Evolutionary conservation across 345 rosid species (phyloP), one percentile per base, ranked within the genome.

Genomic region (Barbarea vulgaris): DNA sequence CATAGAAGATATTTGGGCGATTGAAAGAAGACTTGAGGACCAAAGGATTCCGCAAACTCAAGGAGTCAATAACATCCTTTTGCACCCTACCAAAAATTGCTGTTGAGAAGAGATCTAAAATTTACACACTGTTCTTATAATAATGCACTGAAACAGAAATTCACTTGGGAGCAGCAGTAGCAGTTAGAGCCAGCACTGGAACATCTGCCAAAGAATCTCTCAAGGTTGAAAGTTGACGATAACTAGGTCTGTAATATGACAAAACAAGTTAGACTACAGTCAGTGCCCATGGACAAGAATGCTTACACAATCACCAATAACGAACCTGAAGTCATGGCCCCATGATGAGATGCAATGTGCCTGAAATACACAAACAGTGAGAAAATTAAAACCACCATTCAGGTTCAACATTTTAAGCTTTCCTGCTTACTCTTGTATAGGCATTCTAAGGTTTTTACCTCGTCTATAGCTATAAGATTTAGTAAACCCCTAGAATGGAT

Each of bases 261-360:
- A 72, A 71, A 44, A 70, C 5, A 64, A 50, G 50, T 71, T 14
- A 58, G 73, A 47, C 5, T 11, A 21, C 31, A 77, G 41, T 7
- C 39, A 30, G 46, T 2, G 4, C 17, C 27, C 4, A 28, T 0
- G 10, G 18, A 65, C 0, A 58, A 28, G 17, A 71, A 56, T 65
- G 22, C 13, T 65, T 5, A 33, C 34, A 52, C 17, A 61, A 27
- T 31, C 74, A 83, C 53, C 9, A 66, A 61, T 51, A 21, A 80
- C 84, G 52, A 81, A 90, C 98, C 98, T 95, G 88, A 95, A 95
- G 83, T 95, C 97, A 70, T 95, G 97, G 70, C 99, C 97, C 99
- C 99, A 95, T 12, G 93, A 77, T 67, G 99, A 94, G 83, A 94
- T 89, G 83, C 97, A 95, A 72, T 95, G 99, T 64, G 97, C 97